Conservation (phyloP, 2,329 filamentous ascomycete genomes). For the Fusarium piperis region DNA sequence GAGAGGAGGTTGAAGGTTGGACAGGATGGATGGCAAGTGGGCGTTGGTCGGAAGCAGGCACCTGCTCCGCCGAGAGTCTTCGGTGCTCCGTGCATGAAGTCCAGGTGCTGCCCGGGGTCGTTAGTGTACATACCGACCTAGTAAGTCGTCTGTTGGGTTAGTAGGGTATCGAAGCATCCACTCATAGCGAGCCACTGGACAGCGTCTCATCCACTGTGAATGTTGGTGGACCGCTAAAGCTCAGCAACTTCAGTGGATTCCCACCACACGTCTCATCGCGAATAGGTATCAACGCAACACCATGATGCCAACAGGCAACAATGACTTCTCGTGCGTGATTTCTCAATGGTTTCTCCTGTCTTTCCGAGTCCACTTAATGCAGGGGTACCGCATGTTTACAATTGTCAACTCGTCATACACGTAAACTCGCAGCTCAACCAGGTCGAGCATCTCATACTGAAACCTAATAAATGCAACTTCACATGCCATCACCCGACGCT, state of each 20-base stretch:
- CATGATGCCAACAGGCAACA: not conserved
- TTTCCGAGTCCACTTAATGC: not conserved
- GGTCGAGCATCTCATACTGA: not conserved
- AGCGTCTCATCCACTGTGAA: not conserved
- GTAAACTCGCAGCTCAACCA: not conserved
- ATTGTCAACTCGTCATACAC: not conserved
- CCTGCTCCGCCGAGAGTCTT: slow-evolving; percentile 1
- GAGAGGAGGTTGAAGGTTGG: not conserved
- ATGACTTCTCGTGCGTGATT: not conserved
- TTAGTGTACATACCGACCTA: no score
- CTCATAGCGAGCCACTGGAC: not conserved
- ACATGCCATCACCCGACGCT: not conserved
- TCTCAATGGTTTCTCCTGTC: not conserved
- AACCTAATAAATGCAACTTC: not conserved
- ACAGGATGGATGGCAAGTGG: slow-evolving; percentile 9
- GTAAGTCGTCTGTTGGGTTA: not conserved
- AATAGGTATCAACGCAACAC: not conserved
- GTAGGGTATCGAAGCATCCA: not conserved
- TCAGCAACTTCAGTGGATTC: not conserved
- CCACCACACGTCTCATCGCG: not conserved
- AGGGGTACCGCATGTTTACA: not conserved
- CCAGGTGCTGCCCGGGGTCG: slow-evolving; percentile 1
- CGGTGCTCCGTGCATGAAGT: not conserved
- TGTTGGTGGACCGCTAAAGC: not conserved
- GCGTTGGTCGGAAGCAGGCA: slow-evolving; percentile 22